phyloP scores from a whole-genome alignment of 352 stramenopile genomes.

The Pythium apleroticum region DNA sequence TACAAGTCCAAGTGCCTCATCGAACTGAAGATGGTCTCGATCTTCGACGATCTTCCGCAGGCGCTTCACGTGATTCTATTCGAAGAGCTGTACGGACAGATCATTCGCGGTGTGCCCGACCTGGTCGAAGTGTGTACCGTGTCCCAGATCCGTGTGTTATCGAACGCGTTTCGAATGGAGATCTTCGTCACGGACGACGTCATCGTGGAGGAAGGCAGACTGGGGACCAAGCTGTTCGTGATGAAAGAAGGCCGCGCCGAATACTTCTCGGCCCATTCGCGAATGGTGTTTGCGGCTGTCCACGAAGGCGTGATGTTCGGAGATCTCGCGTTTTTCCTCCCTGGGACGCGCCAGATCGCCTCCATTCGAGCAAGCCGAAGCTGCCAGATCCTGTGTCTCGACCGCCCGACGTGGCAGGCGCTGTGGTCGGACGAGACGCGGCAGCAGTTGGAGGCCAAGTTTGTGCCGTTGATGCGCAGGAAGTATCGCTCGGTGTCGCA shows the following conservation, averaged over 20 bases:
- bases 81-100: slow-evolving; percentile 58
- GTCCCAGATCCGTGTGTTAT: slow-evolving; percentile 46
- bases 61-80: slow-evolving; percentile 42
- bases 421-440: slow-evolving; percentile 49
- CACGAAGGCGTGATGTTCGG: slow-evolving; percentile 45
- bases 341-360: slow-evolving; percentile 33
- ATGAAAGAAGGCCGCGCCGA: slow-evolving; percentile 54
- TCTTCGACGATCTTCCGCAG: slow-evolving; percentile 43
- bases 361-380: slow-evolving; percentile 45
- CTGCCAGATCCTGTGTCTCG: slow-evolving; percentile 60
- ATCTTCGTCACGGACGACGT: slow-evolving; percentile 64
- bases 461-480: slow-evolving; percentile 15
- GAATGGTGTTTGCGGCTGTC: slow-evolving; percentile 38
- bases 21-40: slow-evolving; percentile 37
- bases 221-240: slow-evolving; percentile 45
- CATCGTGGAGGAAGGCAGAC: slow-evolving; percentile 45
- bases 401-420: slow-evolving; percentile 40
- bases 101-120: slow-evolving; percentile 33
- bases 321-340: slow-evolving; percentile 63
- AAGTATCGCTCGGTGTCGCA: slow-evolving; percentile 24
- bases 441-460: slow-evolving; percentile 24
- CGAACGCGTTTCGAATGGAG: slow-evolving; percentile 42
- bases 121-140: slow-evolving; percentile 29
- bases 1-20: slow-evolving; percentile 59
- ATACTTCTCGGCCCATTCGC: slow-evolving; percentile 34